These are phyloP conservation scores for Aquilaria agallochum DNA, from an alignment of 441 rosid species.

Conservation along the genomic window DNA sequence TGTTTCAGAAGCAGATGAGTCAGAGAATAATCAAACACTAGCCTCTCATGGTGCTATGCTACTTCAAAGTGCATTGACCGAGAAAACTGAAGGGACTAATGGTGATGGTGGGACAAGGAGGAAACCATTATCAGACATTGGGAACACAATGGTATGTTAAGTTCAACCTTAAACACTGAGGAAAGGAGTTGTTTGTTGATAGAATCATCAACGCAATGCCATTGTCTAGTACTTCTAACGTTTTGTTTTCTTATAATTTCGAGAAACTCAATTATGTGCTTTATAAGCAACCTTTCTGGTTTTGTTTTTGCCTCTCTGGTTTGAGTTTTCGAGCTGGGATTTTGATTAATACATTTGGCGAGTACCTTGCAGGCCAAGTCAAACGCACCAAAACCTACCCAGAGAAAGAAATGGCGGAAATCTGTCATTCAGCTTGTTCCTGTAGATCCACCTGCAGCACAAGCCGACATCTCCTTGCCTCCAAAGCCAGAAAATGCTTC, in stretches of 20 bases:
- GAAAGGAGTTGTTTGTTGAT: too few species aligned
- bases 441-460: constrained; percentile 38
- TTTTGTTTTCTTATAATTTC: not conserved
- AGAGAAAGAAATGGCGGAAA: constrained; percentile 83
- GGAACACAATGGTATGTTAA: constrained; percentile 63
- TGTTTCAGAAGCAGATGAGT: constrained; percentile 35
- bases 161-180: too few species aligned
- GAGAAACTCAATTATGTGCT: not conserved
- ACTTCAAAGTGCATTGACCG: constrained; percentile 69
- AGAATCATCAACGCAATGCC: too few species aligned
- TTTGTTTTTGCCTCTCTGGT: not conserved
- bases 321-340: not conserved
- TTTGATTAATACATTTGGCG: constrained; percentile 3
- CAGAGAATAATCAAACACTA: constrained; percentile 33
- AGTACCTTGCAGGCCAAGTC: constrained; percentile 51
- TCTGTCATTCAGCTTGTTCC: constrained; percentile 73
- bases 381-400: constrained; percentile 56
- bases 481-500: constrained; percentile 16
- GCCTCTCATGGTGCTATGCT: constrained; percentile 81
- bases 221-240: not conserved
- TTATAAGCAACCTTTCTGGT: not conserved
- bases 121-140: constrained; percentile 84
- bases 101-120: constrained; percentile 43
- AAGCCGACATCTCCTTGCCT: constrained; percentile 11
- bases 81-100: constrained; percentile 34